Evolutionary conservation across 345 rosid genomes (phyloP).

Genomic region (Arabidopsis suecica): DNA sequence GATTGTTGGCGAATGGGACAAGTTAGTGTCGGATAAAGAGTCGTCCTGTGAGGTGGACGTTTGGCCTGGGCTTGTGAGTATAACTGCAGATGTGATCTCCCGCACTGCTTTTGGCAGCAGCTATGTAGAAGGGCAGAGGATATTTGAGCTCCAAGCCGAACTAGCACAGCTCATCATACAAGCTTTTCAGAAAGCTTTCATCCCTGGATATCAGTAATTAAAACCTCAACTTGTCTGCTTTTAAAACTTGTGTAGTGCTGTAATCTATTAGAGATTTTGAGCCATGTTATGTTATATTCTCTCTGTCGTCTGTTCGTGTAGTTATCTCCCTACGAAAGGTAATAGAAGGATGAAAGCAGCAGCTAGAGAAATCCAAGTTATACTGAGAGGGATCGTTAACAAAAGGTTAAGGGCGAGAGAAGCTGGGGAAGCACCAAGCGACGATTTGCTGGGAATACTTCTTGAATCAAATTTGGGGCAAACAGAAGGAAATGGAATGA

Average conservation of each 20-base stretch:
- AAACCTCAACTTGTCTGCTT: not conserved
- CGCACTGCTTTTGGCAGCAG: conserved; percentile 70
- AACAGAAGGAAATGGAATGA: conserved; percentile 44
- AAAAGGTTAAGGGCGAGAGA: conserved; percentile 48
- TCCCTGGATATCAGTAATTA: conserved; percentile 68
- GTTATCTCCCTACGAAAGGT: conserved; percentile 57
- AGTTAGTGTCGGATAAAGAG: conserved; percentile 30
- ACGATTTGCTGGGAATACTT: conserved; percentile 51
- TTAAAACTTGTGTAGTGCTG: not conserved
- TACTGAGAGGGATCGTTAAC: conserved; percentile 45
- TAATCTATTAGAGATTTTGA: not conserved
- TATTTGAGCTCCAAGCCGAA: conserved; percentile 57
- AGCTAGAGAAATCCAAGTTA: conserved; percentile 42
- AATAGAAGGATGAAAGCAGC: conserved; percentile 50
- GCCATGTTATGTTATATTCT: not conserved
- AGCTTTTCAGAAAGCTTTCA: conserved; percentile 37
- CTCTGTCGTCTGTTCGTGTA: not conserved
- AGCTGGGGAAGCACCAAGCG: conserved; percentile 39
- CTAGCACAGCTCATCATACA: conserved; percentile 45
- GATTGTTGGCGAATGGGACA: conserved; percentile 45
- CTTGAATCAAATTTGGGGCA: conserved; percentile 53
- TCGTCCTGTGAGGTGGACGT: conserved; percentile 44
- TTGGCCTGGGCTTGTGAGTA: conserved; percentile 48
- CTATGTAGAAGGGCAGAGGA: conserved; percentile 69
- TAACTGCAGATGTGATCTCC: conserved; percentile 54